Percentiles rank a stretch among this genome's conserved stretches.
Evolutionary conservation across 768 basidiomycete genomes (phyloP).

Genomic region (Antrodiella citrinella): DNA sequence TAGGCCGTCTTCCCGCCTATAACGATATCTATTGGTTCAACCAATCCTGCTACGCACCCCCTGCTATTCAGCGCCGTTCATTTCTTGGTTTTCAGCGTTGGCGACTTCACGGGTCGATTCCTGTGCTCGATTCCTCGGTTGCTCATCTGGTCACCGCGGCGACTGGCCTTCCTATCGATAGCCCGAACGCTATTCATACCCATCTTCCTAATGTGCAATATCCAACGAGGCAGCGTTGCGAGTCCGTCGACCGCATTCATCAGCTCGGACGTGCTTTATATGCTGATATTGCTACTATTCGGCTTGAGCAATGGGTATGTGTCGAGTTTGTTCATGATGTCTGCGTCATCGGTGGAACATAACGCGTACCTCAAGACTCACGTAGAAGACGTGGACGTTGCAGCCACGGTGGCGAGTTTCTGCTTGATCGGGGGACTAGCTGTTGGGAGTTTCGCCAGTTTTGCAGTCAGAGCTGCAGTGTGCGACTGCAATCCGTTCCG

Average conservation of each 20-base stretch:
- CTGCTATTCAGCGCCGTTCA: slow-evolving; percentile 76
- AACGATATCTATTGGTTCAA: slow-evolving; percentile 67
- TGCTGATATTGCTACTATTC: slow-evolving; percentile 64
- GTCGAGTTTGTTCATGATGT: slow-evolving; percentile 72
- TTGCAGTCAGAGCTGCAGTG: slow-evolving; percentile 62
- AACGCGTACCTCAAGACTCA: slow-evolving; percentile 65
- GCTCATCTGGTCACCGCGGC: slow-evolving; percentile 59
- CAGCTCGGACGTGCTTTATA: slow-evolving; percentile 69
- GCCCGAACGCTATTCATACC: slow-evolving; percentile 78
- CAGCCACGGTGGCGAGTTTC: slow-evolving; percentile 76
- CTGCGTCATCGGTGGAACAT: slow-evolving; percentile 72
- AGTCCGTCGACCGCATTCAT: slow-evolving; percentile 41
- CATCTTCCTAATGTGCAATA: slow-evolving; percentile 82
- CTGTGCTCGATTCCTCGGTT: slow-evolving; percentile 58
- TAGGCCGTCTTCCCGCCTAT: slow-evolving; percentile 86
- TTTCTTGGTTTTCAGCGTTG: slow-evolving; percentile 68
- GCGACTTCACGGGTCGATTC: slow-evolving; percentile 66
- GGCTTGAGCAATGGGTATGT: slow-evolving; percentile 81
- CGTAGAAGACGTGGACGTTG: slow-evolving; percentile 75
- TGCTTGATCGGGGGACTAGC: slow-evolving; percentile 70
- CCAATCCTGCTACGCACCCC: slow-evolving; percentile 59
- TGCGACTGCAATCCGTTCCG: slow-evolving; percentile 71
- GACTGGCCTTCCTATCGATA: slow-evolving; percentile 55
- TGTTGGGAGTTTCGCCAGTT: slow-evolving; percentile 72
- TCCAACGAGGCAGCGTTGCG: slow-evolving; percentile 38